Percentiles rank a stretch among this genome's conserved stretches.
Conservation (phyloP, 139 green algal species). For the Micractinium sp. region DNA sequence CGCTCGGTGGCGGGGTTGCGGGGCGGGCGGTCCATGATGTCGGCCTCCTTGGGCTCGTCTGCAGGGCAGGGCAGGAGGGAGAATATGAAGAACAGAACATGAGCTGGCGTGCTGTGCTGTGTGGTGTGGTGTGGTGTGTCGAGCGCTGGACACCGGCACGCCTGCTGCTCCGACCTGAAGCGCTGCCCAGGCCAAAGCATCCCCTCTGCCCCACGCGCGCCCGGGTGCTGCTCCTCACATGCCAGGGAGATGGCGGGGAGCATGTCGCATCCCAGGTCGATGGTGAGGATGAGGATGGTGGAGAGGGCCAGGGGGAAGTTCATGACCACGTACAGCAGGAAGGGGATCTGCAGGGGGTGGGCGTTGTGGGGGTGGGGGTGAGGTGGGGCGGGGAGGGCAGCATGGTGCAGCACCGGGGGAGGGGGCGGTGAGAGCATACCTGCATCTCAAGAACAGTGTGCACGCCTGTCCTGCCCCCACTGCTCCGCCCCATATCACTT, state of each 20-base stretch:
- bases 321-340: conserved; percentile 72
- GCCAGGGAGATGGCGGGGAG: conserved; percentile 86
- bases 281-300: conserved; percentile 83
- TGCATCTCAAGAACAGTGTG: too few relatives aligned
- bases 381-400: neutral
- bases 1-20: conserved; percentile 67
- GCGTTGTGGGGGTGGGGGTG: neutral
- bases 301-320: conserved; percentile 78
- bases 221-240: conserved; percentile 31
- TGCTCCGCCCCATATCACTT: too few relatives aligned
- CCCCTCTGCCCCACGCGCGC: neutral
- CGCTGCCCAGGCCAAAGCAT: neutral
- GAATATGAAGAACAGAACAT: neutral
- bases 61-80: too few relatives aligned
- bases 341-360: conserved; percentile 48
- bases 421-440: too few relatives aligned
- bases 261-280: conserved; percentile 85
- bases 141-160: too few relatives aligned
- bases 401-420: neutral
- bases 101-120: too few relatives aligned
- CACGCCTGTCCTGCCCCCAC: too few relatives aligned
- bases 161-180: too few relatives aligned
- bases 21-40: conserved; percentile 83
- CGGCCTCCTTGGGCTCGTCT: conserved; percentile 75
- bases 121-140: too few relatives aligned